Evolutionary conservation across 495 filamentous ascomycete genomes (phyloP).

Genomic region (Aspergillus cristatus): DNA sequence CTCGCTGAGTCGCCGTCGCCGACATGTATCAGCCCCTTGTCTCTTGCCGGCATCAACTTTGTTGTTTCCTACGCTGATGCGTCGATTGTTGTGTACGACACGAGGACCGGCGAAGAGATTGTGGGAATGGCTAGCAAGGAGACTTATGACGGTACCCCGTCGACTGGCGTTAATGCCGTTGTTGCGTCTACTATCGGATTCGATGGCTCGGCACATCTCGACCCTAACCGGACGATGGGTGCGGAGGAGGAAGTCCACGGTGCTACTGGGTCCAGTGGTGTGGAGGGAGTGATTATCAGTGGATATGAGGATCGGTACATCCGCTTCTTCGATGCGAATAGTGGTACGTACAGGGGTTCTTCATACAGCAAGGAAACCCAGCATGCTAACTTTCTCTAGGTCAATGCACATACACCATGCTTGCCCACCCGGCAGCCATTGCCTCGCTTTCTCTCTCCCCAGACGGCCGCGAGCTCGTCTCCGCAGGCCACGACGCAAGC

Average conservation of each 20-base stretch:
- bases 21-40: slow-evolving; percentile 85
- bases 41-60: slow-evolving; percentile 78
- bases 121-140: slow-evolving; percentile 85
- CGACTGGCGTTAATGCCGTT: slow-evolving; percentile 82
- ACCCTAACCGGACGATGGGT: slow-evolving; percentile 48
- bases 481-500: slow-evolving; percentile 88
- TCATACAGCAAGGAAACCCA: neutral
- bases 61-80: slow-evolving; percentile 89
- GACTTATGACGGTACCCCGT: slow-evolving; percentile 79
- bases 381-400: slow-evolving; percentile 47
- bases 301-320: slow-evolving; percentile 95
- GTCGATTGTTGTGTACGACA: slow-evolving; percentile 84
- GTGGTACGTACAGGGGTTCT: slow-evolving; percentile 76
- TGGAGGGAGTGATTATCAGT: slow-evolving; percentile 87
- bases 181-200: slow-evolving; percentile 77
- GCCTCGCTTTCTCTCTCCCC: slow-evolving; percentile 84
- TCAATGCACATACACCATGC: slow-evolving; percentile 98
- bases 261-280: slow-evolving; percentile 76
- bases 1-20: slow-evolving; percentile 66
- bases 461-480: slow-evolving; percentile 88
- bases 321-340: slow-evolving; percentile 96
- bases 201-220: slow-evolving; percentile 57
- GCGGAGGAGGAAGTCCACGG: slow-evolving; percentile 66
- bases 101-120: slow-evolving; percentile 81
- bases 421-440: slow-evolving; percentile 88